Evolutionary conservation across 2,329 filamentous ascomycete species (phyloP).

Genomic region (Ascochyta lentis): DNA sequence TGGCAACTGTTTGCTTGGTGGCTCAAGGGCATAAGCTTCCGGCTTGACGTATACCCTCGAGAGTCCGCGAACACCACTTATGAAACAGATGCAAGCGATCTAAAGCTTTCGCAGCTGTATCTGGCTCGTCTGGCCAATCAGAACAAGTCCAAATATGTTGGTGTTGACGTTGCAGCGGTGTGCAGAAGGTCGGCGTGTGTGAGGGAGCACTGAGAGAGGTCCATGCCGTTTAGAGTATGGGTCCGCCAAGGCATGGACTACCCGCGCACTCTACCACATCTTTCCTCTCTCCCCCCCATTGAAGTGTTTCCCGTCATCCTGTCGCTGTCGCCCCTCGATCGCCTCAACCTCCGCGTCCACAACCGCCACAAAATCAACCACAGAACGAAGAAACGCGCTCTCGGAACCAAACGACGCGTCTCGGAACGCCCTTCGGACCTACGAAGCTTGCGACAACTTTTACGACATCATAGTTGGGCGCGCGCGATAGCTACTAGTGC

Average conservation of each 20-base stretch:
- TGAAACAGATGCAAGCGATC: slow-evolving; percentile 9
- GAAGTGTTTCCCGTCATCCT: slow-evolving; percentile 46
- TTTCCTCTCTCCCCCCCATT: slow-evolving; percentile 33
- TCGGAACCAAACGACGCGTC: slow-evolving; percentile 51
- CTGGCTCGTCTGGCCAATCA: slow-evolving; percentile 54
- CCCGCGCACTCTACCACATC: slow-evolving; percentile 37
- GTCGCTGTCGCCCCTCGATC: slow-evolving; percentile 37
- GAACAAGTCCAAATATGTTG: slow-evolving; percentile 71
- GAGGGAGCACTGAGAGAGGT: slow-evolving; percentile 36
- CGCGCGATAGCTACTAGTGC: slow-evolving; percentile 24
- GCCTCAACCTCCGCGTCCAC: slow-evolving; percentile 35
- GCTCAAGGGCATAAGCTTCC: slow-evolving; percentile 35
- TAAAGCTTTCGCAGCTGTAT: slow-evolving; percentile 19
- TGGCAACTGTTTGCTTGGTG: slow-evolving; percentile 35
- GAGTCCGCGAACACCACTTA: slow-evolving; percentile 12
- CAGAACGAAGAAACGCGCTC: slow-evolving; percentile 49
- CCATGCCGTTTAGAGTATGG: slow-evolving; percentile 36
- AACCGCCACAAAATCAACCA: slow-evolving; percentile 38
- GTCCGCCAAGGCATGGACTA: slow-evolving; percentile 27
- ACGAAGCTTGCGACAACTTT: slow-evolving; percentile 41
- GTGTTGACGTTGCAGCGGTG: slow-evolving; percentile 45
- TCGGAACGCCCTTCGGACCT: slow-evolving; percentile 43
- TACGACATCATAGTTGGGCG: slow-evolving; percentile 30
- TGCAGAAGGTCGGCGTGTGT: slow-evolving; percentile 37
- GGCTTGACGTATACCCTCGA: slow-evolving; percentile 6